Base-by-base conservation (phyloP, 495 filamentous ascomycete genomes). In the Neurospora cerealis region DNA sequence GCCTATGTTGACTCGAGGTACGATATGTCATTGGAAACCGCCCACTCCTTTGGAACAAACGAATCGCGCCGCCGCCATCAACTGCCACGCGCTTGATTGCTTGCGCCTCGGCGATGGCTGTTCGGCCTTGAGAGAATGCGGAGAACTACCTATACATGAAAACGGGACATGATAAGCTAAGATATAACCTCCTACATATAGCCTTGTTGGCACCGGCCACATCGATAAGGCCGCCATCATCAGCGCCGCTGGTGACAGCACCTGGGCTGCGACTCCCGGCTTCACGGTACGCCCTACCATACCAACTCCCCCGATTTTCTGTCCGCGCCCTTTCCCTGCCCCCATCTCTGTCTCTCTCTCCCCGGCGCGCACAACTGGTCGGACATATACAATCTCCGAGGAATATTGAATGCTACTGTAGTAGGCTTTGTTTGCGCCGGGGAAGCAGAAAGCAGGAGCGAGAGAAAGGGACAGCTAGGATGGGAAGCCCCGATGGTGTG, bases 181-280 rank as follows among this genome's bases (percentile, higher is more conserved):
- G 54, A 66, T 28, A 19, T 66, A 36, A 66, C 15, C 24, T 66
- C 54, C 15, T 66, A 66, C 54, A 40, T 11, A 39, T 71, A 95
- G 95, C 89, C 89, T 98, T 76, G 88, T 98, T 79, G 93, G 88
- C 84, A 90, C 87, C 76, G 90, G 90, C 78, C 91, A 96, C 82
- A 84, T 97, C 83, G 92, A 96, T 86, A 91, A 92, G 84, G 96
- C 89, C 78, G 93, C 92, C 79, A 96, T 98, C 82, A 89, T 95
- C 85, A 93, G 90, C 83, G 84, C 83, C 73, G 90, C 91, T 74
- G 93, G 94, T 79, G 92, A 93, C 80, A 93, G 90, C 80, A 86
- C 91, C 76, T 97, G 95, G 93, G 95, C 95, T 73, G 79, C 85
- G n/a, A 88, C 89, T 28, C 21, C 87, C 24, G 88, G 85, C 74